Evolutionary conservation across 2,329 filamentous ascomycete species (phyloP), one percentile per base, ranked within the genome.

Genomic region (Venturia effusa): DNA sequence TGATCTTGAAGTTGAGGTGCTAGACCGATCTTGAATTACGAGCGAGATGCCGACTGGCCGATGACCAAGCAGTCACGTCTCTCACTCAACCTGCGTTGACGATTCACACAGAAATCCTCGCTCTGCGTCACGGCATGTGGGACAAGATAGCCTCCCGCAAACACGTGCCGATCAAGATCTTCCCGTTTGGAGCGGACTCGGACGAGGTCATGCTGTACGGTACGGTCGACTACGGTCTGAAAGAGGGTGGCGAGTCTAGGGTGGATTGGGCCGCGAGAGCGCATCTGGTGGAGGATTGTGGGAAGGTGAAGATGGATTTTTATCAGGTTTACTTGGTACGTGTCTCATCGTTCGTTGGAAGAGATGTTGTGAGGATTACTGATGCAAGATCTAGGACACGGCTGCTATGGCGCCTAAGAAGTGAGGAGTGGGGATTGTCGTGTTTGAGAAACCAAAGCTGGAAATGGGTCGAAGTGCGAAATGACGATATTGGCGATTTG

Each of bases 221-320:
- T 0, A 80, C 71, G 3, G 83, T 84, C 15, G 76, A 76, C 51
- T 84, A 83, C 70, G 76, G 69, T 17, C 68, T 84, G 63, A 83
- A 81, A 68, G 79, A 80, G 68, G 82, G 81, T 19, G 75, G 75
- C 34, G 73, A 75, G 61, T 72, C 73, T 3, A 69, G 69, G 1
- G 70, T 83, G 4, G 80, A 83, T 13, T 86, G 83, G 83, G 80
- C 80, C 22, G 83, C 77, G 61, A 74, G 80, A 66, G 83, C 80
- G 4, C 51, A 57, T 34, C 75, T 81, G 62, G 77, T 87, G 55
- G 72, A 77, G 34, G 79, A 80, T 6, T 75, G n/a, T 8, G 59
- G 55, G 45, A 51, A n/a, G 39, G 41, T 61, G n/a, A 64, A 39
- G 34, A 41, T 61, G 62, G 41, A 37, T 27, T 61, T 61, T 61